Evolutionary conservation across 352 stramenopile genomes (phyloP).

Genomic region (Aphanomyces cochlioides): DNA sequence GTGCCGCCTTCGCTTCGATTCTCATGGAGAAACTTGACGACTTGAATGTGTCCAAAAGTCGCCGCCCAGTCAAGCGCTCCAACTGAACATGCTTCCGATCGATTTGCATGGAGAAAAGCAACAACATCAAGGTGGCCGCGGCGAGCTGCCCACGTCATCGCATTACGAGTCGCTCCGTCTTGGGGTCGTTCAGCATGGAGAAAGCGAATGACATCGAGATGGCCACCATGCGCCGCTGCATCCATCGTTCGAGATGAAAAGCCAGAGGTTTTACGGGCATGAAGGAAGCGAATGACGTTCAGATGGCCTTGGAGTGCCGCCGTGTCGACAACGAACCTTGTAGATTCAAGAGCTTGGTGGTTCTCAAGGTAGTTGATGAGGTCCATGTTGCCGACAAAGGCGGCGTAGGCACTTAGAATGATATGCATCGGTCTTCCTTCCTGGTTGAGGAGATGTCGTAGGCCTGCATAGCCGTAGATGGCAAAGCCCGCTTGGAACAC

Average conservation of each 20-base stretch:
- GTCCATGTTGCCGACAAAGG: not conserved
- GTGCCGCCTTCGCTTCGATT: conserved; percentile 6
- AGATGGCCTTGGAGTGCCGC: conserved; percentile 44
- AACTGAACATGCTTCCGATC: not conserved
- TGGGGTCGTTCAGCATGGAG: not conserved
- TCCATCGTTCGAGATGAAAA: conserved; percentile 39
- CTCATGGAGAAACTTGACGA: not conserved
- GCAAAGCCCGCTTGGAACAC: not conserved
- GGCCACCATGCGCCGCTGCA: not conserved
- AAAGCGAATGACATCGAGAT: conserved; percentile 3
- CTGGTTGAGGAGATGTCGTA: conserved; percentile 2
- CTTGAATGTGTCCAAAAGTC: not conserved
- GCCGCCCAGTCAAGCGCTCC: not conserved
- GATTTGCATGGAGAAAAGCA: not conserved
- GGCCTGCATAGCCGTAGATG: conserved; percentile 2
- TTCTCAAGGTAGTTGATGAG: not conserved
- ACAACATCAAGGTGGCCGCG: not conserved
- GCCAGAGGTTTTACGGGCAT: conserved; percentile 36
- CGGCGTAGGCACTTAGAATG: not conserved
- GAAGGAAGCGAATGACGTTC: conserved; percentile 46
- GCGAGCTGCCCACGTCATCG: conserved; percentile 6
- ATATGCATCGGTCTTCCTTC: not conserved
- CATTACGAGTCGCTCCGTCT: not conserved
- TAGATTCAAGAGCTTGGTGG: not conserved
- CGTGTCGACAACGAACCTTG: conserved; percentile 34